Percentiles rank a stretch among this genome's conserved stretches.
Conservation (phyloP, 2,329 filamentous ascomycete genomes). For the Drechslerella dactyloides region DNA sequence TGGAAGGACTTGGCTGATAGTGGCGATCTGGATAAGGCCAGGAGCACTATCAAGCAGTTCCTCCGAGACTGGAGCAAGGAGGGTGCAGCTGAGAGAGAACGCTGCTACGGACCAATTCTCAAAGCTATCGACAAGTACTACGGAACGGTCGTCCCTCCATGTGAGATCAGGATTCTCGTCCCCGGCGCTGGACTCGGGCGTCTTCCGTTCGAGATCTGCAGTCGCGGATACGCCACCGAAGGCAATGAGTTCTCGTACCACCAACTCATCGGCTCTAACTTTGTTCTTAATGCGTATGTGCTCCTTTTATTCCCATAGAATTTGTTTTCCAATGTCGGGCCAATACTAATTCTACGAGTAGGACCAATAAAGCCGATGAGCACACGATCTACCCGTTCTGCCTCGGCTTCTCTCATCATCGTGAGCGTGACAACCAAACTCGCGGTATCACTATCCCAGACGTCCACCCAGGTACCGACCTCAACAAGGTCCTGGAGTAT, state of each 20-base stretch:
- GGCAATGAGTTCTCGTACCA: constrained; percentile 85
- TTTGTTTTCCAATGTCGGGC: neutral
- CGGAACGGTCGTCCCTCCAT: constrained; percentile 53
- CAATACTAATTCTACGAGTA: constrained; percentile 70
- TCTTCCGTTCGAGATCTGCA: constrained; percentile 84
- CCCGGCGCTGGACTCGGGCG: constrained; percentile 89
- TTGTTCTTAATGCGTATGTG: constrained; percentile 60
- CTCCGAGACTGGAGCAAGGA: constrained; percentile 92
- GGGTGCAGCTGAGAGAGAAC: constrained; percentile 74
- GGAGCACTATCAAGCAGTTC: constrained; percentile 89
- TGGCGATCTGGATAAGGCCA: constrained; percentile 84
- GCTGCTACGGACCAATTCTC: constrained; percentile 77
- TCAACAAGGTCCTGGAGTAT: constrained; percentile 57
- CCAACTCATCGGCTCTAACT: constrained; percentile 82
- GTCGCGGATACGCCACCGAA: constrained; percentile 65
- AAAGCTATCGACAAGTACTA: constrained; percentile 63
- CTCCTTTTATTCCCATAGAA: neutral
- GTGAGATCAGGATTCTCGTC: constrained; percentile 71
- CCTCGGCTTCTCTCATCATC: constrained; percentile 85
- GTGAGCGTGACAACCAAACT: constrained; percentile 75
- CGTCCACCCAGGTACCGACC: constrained; percentile 69
- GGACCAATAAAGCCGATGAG: constrained; percentile 66
- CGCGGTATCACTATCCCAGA: constrained; percentile 78
- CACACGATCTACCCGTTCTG: constrained; percentile 85
- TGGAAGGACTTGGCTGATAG: constrained; percentile 75